Conservation (phyloP, 2,329 filamentous ascomycete species). For the Waltergamsia citrina region DNA sequence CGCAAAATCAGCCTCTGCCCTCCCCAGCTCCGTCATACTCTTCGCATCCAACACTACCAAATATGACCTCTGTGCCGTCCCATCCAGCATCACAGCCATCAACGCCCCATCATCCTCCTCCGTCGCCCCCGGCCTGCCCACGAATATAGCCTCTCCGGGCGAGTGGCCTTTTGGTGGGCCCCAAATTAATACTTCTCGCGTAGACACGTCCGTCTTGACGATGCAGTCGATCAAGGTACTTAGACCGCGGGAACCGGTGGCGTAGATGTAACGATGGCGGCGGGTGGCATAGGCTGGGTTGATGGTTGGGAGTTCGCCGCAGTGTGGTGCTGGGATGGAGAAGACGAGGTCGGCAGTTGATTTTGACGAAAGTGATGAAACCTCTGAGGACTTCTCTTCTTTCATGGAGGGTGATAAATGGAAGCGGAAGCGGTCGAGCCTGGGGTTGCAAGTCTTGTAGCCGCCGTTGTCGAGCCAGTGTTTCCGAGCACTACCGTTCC, state of each 20-base stretch:
- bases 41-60: constrained; percentile 54
- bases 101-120: constrained; percentile 56
- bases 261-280: constrained; percentile 52
- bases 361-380: background rate
- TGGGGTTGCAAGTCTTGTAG: constrained; percentile 22
- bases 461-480: constrained; percentile 29
- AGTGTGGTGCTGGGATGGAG: constrained; percentile 40
- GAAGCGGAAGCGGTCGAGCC: constrained; percentile 34
- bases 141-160: constrained; percentile 61
- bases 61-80: constrained; percentile 48
- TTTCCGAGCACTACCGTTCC: constrained; percentile 31
- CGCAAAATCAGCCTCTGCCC: constrained; percentile 51
- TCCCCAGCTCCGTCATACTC: constrained; percentile 53
- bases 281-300: constrained; percentile 45
- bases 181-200: constrained; percentile 45
- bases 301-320: constrained; percentile 57
- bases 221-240: constrained; percentile 54
- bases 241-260: constrained; percentile 42
- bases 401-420: background rate
- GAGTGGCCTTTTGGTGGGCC: constrained; percentile 47
- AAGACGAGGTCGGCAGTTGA: constrained; percentile 28
- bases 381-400: background rate
- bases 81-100: constrained; percentile 55
- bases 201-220: constrained; percentile 54
- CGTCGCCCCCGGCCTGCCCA: constrained; percentile 31